phyloP scores from a whole-genome alignment of 2,329 filamentous ascomycete species.

The Claviceps citrina region DNA sequence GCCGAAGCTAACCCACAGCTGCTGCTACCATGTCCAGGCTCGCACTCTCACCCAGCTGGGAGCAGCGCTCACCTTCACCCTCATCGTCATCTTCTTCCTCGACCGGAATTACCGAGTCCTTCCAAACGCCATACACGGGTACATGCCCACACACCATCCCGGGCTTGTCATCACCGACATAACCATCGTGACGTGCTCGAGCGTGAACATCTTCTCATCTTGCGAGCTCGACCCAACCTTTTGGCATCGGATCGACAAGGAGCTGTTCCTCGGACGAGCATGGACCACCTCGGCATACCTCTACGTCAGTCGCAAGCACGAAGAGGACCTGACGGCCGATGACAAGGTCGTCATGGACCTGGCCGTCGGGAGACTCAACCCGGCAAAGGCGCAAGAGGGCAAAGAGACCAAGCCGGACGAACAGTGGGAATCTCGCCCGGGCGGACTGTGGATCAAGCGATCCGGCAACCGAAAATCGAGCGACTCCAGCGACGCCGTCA shows the following conservation, averaged over 20 bases:
- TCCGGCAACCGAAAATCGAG: slow-evolving; percentile 56
- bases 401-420: slow-evolving; percentile 27
- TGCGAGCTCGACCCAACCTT: slow-evolving; percentile 55
- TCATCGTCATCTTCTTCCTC: slow-evolving; percentile 64
- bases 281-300: slow-evolving; percentile 68
- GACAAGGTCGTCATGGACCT: slow-evolving; percentile 73
- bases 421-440: slow-evolving; percentile 62
- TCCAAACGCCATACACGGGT: slow-evolving; percentile 70
- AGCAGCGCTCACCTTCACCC: slow-evolving; percentile 46
- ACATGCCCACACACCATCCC: slow-evolving; percentile 72
- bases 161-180: slow-evolving; percentile 78
- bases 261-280: slow-evolving; percentile 62
- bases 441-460: slow-evolving; percentile 70
- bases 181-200: slow-evolving; percentile 60
- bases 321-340: slow-evolving; percentile 59
- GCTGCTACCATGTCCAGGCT: slow-evolving; percentile 27
- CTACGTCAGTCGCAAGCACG: slow-evolving; percentile 68
- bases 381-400: slow-evolving; percentile 21
- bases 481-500: slow-evolving; percentile 61
- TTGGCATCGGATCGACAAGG: slow-evolving; percentile 82
- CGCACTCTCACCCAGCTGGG: slow-evolving; percentile 63
- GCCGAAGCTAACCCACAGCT: not conserved
- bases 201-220: slow-evolving; percentile 56
- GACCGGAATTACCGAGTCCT: slow-evolving; percentile 81
- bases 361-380: slow-evolving; percentile 57